These are phyloP conservation scores for Zygotorulaspora sp. DNA, from an alignment of 805 yeast genomes.

Conservation along the genomic window DNA sequence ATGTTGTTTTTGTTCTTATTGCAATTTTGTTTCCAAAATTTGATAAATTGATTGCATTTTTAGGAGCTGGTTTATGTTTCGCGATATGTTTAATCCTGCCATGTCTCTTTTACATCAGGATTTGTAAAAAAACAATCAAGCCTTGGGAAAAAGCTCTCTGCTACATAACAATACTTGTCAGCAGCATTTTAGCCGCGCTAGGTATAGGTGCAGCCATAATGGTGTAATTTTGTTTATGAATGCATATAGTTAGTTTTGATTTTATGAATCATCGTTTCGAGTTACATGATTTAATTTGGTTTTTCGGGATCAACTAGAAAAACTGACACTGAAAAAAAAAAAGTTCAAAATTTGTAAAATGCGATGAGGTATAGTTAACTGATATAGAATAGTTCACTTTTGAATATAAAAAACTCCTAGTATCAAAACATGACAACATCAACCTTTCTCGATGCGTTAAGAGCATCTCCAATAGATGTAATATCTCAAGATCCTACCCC, in stretches of 20 bases:
- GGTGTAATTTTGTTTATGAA: not conserved
- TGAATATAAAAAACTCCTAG: no score
- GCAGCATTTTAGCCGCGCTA: conserved; percentile 46
- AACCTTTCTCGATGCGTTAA: conserved; percentile 18
- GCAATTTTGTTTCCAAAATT: conserved; percentile 71
- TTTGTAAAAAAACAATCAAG: conserved; percentile 45
- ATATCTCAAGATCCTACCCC: conserved; percentile 18
- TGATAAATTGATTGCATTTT: conserved; percentile 73
- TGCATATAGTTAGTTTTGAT: no score
- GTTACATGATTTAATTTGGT: conserved; percentile 1
- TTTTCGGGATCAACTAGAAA: no score
- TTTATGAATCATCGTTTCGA: conserved; percentile 2
- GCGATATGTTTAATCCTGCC: conserved; percentile 78
- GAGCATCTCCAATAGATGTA: conserved; percentile 21
- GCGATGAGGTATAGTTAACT: conserved; percentile 1
- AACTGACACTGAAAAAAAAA: conserved; percentile 3
- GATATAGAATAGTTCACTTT: no score
- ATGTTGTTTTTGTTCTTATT: conserved; percentile 50
- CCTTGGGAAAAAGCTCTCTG: conserved; percentile 40
- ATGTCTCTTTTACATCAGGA: conserved; percentile 58
- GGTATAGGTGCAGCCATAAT: conserved; percentile 55
- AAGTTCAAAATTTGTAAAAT: not conserved
- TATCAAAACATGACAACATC: no score
- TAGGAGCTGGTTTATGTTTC: conserved; percentile 79
- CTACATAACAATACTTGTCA: conserved; percentile 41